These are phyloP conservation scores for Trebouxiophyceae sp. DNA, from an alignment of 163 green algal species.

Conservation along the genomic window DNA sequence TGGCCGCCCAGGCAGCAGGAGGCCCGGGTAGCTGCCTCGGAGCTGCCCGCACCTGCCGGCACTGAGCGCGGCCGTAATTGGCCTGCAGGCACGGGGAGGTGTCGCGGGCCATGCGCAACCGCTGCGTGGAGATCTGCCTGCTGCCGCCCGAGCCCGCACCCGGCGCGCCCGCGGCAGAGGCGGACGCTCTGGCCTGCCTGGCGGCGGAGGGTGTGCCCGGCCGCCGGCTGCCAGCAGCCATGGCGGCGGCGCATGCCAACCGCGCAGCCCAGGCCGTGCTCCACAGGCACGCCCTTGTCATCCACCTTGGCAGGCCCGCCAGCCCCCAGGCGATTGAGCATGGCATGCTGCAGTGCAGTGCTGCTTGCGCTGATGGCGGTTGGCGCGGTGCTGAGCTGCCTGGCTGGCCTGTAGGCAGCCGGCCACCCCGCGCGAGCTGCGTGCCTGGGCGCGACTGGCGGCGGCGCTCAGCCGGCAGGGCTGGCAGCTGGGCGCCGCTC, in stretches of 20 bases:
- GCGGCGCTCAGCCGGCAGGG: slow-evolving; percentile 49
- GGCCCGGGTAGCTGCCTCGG: no score
- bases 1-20: no score
- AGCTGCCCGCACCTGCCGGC: no score
- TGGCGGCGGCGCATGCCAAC: slow-evolving; percentile 42
- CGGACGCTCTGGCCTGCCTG: slow-evolving; percentile 27
- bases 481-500: slow-evolving; percentile 24
- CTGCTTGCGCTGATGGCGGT: no score
- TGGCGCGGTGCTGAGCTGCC: no score
- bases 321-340: no score
- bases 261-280: no score
- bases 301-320: no score
- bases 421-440: slow-evolving; percentile 46
- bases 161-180: not conserved
- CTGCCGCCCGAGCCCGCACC: slow-evolving; percentile 23
- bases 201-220: slow-evolving; percentile 34
- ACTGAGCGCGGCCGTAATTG: no score
- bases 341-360: no score
- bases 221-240: slow-evolving; percentile 17
- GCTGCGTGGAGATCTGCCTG: slow-evolving; percentile 91
- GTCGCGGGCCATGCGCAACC: slow-evolving; percentile 95
- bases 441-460: slow-evolving; percentile 44
- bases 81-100: slow-evolving; percentile 78
- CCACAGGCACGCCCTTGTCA: no score
- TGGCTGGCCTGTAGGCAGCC: slow-evolving; percentile 18